Percentiles rank a stretch among this genome's conserved stretches.
These are phyloP conservation scores for Alternaria consortialis DNA, from an alignment of 2,329 filamentous ascomycete species.

Conservation along the genomic window DNA sequence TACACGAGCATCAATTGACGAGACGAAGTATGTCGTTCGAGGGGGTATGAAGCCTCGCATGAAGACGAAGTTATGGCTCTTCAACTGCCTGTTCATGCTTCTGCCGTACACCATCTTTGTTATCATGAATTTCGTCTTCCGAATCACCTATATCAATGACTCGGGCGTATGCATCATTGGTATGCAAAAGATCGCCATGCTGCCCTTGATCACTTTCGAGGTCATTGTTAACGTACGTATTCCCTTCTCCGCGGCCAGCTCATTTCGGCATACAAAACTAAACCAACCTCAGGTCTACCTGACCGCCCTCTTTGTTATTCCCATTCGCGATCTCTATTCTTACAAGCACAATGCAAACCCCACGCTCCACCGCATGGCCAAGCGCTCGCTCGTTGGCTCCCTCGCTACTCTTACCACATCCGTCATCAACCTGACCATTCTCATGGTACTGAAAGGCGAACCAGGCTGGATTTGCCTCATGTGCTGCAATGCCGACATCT, in stretches of 20 bases:
- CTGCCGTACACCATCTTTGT: constrained; percentile 55
- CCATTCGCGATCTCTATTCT: constrained; percentile 65
- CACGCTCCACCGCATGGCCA: constrained; percentile 61
- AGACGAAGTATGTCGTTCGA: constrained; percentile 64
- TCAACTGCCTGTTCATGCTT: constrained; percentile 69
- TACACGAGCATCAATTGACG: neutral
- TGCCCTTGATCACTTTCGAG: constrained; percentile 70
- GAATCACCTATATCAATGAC: constrained; percentile 63
- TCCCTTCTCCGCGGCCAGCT: neutral
- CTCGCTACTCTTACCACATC: constrained; percentile 66
- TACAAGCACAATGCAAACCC: constrained; percentile 60
- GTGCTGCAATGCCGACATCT: constrained; percentile 46
- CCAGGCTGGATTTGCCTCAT: constrained; percentile 72
- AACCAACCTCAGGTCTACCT: constrained; percentile 60
- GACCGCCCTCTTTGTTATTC: constrained; percentile 70
- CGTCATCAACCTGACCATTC: constrained; percentile 66
- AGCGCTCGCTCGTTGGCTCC: constrained; percentile 68
- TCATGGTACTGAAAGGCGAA: constrained; percentile 68
- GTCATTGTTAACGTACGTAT: constrained; percentile 64
- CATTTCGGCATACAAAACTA: constrained; percentile 5
- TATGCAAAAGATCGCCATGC: constrained; percentile 66
- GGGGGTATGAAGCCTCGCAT: constrained; percentile 61
- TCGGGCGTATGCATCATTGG: constrained; percentile 69
- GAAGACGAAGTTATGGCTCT: constrained; percentile 66
- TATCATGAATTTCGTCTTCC: constrained; percentile 68